Conservation (phyloP, 768 basidiomycete species). For the Neoboletus subvelutipes region DNA sequence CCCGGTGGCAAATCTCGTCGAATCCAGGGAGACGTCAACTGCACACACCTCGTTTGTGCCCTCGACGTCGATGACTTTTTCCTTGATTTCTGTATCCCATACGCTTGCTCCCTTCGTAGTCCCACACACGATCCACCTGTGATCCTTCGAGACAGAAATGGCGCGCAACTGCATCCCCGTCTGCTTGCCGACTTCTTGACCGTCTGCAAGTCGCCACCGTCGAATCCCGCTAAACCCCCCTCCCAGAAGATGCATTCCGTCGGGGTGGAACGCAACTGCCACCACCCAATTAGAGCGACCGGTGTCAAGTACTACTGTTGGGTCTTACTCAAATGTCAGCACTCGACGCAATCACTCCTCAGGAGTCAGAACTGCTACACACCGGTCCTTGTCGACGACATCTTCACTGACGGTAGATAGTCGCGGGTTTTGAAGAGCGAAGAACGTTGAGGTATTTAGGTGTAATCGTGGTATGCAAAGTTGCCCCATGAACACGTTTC, state of each 20-base stretch:
- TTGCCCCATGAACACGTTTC: too few species aligned
- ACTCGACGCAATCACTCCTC: too few species aligned
- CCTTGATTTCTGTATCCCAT: not conserved
- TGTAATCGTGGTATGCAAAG: too few species aligned
- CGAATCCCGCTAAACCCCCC: not conserved
- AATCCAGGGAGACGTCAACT: not conserved
- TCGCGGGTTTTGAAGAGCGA: too few species aligned
- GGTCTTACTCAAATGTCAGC: too few species aligned
- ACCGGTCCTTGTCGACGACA: too few species aligned
- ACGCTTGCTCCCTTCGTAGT: not conserved
- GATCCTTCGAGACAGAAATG: not conserved
- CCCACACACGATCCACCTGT: not conserved
- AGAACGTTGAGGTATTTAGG: too few species aligned
- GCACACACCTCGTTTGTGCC: rapidly evolving
- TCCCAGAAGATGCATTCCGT: not conserved
- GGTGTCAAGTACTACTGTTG: not conserved
- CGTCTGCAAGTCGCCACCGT: not conserved
- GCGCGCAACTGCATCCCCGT: rapidly evolving
- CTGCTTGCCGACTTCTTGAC: not conserved
- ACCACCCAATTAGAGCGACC: not conserved
- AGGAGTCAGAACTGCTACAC: too few species aligned
- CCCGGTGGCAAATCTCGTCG: not conserved
- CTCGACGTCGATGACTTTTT: not conserved
- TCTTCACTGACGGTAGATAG: too few species aligned
- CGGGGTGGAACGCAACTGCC: not conserved